Base-by-base conservation (phyloP, 768 basidiomycete genomes). In the Boletus rex-veris region DNA sequence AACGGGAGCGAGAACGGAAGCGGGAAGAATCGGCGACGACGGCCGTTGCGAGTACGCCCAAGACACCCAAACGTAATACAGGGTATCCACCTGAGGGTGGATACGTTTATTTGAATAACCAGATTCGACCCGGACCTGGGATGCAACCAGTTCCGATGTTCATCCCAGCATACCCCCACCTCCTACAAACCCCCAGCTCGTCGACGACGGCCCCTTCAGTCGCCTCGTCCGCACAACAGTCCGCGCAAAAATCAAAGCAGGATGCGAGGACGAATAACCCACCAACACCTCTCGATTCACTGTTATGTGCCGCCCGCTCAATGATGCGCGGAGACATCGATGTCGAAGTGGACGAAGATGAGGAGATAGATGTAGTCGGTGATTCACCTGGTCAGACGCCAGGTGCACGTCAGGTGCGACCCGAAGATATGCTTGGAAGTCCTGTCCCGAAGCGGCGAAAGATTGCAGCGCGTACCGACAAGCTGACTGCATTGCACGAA, bases 241-340 rank as follows among this genome's bases (percentile, higher is more conserved):
- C 58, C 14, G 36, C 57, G 21, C 57, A 62, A 16, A 65, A 65
- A 48, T 12, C 36, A 39, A 61, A 63, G 31, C 58, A 55, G 21
- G 54, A 52, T 19, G 48, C 53, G 2, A 57, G 47, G 24, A 42
- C 45, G 30, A 67, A 58, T 36, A 73, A 72, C 41, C 72, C 74
- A 4, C 70, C 68, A 18, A 82, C 78, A 1, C 79, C 83, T 3
- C 66, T 86, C 38, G 83, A 84, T 53, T 85, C 83, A 0, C 68
- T 86, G 19, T 63, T 86, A 16, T 81, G 75, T 55, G 85, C 84
- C 5, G 84, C 85, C 30, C 74, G 81, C 42, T 77, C 78, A 50
- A 78, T 83, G 75, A 79, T 82, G 63, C 71, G 66, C n/a, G 68
- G 71, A 24, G 72, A 67, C 26, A 60, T 65, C 4, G 33, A 75